Evolutionary conservation across 495 filamentous ascomycete species (phyloP).

Genomic region (Podospora tetraspora): DNA sequence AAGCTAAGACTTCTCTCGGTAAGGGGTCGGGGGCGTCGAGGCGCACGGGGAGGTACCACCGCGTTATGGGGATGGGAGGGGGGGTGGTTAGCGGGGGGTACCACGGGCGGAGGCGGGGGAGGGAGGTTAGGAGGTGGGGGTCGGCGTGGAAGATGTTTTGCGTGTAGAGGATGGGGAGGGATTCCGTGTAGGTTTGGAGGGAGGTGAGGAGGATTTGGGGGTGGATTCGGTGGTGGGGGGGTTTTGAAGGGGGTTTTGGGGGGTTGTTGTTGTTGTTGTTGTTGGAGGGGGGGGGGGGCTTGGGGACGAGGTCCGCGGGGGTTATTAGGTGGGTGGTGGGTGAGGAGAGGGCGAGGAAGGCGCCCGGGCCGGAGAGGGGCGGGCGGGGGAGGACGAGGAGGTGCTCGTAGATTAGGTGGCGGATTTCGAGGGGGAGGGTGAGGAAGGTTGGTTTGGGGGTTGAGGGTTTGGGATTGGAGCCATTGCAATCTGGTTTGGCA

Average conservation of each 20-base stretch:
- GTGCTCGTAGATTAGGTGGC: not conserved
- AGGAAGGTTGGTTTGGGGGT: not conserved
- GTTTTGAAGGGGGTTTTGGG: not conserved
- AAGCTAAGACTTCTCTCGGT: not conserved
- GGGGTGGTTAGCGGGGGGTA: not conserved
- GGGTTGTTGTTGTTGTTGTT: not conserved
- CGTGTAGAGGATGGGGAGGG: not conserved
- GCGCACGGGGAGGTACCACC: not conserved
- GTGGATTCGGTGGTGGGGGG: not conserved
- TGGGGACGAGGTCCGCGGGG: not conserved
- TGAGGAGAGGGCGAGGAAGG: not conserved
- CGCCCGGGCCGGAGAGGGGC: not conserved
- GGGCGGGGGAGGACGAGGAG: not conserved
- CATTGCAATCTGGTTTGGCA: no score
- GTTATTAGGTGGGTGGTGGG: not conserved
- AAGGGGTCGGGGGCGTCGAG: not conserved
- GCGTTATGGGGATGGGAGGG: not conserved
- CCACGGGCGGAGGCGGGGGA: not conserved
- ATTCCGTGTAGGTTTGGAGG: not conserved
- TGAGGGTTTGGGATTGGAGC: no score
- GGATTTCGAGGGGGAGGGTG: not conserved
- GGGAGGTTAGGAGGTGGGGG: not conserved
- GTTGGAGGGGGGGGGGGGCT: not conserved
- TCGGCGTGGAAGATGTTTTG: not conserved
- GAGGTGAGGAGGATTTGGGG: not conserved